Conservation (phyloP, 2,329 filamentous ascomycete genomes). For the Aspergillus floridensis region DNA sequence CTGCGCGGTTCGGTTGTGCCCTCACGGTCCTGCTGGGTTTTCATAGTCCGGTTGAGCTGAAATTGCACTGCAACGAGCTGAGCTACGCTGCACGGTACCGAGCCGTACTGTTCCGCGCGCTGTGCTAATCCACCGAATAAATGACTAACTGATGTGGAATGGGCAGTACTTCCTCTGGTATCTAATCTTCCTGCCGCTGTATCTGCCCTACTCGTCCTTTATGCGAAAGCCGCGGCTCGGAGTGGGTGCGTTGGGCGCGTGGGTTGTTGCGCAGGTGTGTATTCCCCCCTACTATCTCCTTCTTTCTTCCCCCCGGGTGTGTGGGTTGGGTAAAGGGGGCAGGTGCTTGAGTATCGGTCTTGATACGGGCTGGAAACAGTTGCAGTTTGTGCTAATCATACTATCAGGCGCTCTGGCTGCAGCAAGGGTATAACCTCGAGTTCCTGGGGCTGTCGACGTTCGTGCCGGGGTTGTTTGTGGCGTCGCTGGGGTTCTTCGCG, state of each 20-base stretch:
- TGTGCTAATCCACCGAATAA: background rate
- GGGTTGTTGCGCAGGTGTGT: slow-evolving; percentile 63
- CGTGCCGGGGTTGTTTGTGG: slow-evolving; percentile 74
- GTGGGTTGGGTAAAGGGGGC: no score
- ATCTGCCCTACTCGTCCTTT: slow-evolving; percentile 77
- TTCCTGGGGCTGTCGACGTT: slow-evolving; percentile 82
- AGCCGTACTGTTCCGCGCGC: no score
- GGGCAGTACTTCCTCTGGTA: slow-evolving; percentile 96
- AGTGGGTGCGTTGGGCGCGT: slow-evolving; percentile 60
- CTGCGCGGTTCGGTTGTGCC: no score
- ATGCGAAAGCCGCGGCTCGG: slow-evolving; percentile 61
- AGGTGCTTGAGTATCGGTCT: no score
- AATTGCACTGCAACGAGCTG: no score
- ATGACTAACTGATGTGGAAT: background rate
- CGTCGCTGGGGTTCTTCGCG: slow-evolving; percentile 75
- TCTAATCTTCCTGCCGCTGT: slow-evolving; percentile 86
- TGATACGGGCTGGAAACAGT: background rate
- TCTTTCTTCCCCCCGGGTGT: background rate
- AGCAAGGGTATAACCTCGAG: slow-evolving; percentile 72
- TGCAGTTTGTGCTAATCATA: background rate
- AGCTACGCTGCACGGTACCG: no score
- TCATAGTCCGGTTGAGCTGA: no score
- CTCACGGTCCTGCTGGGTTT: no score
- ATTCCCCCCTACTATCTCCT: background rate
- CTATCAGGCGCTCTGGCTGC: slow-evolving; percentile 65